Evolutionary conservation across 139 green algal genomes (phyloP), one percentile per base, ranked within the genome.

Genomic region (Chlorella sp.): DNA sequence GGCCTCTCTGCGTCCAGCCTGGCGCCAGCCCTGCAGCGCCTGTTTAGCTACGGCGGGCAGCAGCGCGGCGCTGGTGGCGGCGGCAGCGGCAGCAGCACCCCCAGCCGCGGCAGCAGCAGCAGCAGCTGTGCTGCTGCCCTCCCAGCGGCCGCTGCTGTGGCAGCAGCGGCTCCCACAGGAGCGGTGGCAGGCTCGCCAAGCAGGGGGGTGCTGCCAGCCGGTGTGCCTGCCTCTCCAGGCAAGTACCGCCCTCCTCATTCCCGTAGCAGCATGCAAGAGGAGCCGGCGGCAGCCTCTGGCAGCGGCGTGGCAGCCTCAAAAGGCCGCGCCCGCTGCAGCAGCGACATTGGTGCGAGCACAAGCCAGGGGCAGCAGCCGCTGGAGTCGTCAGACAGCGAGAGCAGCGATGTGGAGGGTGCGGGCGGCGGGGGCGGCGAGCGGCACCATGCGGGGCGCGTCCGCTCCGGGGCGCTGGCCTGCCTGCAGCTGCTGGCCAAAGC

Each of bases 401-500:
- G 69, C 82, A 94, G 92, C 75, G 92, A 94, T 36, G 40, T 21
- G 26, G 77, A 82, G 19, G 76, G 85, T 28, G 79, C 0, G 36
- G 87, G 68, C 79, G 78, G 83, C 34, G 80, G 88, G 26, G 66
- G 76, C 11, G 86, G 87, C 21, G 39, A 34, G 30, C 48, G 69
- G 28, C 75, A 85, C 42, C 81, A 86, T 28, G 83, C 76, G 36
- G 83, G 77, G 5, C 89, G 93, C 36, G 92, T 97, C 39, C 86
- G 95, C 22, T 69, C 93, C 42, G 89, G 85, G 11, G 83, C 87
- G 81, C 89, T 96, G 66, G 69, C 85, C 40, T 93, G 91, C 83
- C 86, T 97, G 69, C 93, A 96, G 91, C 76, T 87, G 19, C 89
- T 96, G 87, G 93, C 91, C 30, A 94, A 96, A 85, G 79, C 80